Percentiles rank a stretch among this genome's conserved stretches.
phyloP scores from a whole-genome alignment of 169 alveolate genomes.

The Eimeria acervulina region DNA sequence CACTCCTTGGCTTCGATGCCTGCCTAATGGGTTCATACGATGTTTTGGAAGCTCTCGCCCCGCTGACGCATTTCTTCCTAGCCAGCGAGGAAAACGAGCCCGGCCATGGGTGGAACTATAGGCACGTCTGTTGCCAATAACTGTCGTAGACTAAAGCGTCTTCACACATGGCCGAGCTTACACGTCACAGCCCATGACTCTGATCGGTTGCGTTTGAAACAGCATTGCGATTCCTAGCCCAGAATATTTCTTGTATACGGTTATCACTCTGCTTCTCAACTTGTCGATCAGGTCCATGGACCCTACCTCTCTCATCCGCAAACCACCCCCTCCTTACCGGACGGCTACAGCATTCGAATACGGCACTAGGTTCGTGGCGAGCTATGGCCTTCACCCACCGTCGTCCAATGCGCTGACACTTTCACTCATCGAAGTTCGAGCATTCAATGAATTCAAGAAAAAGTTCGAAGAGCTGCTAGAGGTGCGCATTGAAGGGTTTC shows the following conservation, averaged over 20 bases:
- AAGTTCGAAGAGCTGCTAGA: conserved; percentile 85
- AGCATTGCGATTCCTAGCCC: not conserved
- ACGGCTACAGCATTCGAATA: conserved; percentile 87
- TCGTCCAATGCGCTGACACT: conserved; percentile 86
- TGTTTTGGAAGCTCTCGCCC: conserved; percentile 86
- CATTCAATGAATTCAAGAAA: conserved; percentile 83
- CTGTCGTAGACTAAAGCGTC: not conserved
- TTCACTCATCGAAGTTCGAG: conserved; percentile 84
- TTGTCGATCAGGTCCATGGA: conserved; percentile 53
- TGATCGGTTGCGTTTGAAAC: not conserved
- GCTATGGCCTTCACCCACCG: conserved; percentile 84
- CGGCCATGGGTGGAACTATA: conserved; percentile 89
- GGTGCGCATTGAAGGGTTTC: conserved; percentile 9
- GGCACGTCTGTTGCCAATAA: conserved; percentile 47
- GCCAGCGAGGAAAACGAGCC: conserved; percentile 90
- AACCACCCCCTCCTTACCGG: conserved; percentile 71
- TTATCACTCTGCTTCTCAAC: not conserved
- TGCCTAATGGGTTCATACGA: conserved; percentile 87
- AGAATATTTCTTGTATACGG: not conserved
- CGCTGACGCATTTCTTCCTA: conserved; percentile 85
- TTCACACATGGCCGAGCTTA: not conserved
- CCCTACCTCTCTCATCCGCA: conserved; percentile 60
- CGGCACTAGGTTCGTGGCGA: conserved; percentile 82
- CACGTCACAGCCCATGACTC: not conserved
- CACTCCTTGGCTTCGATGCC: conserved; percentile 88